Conservation (phyloP, 2,329 filamentous ascomycete genomes). For the Fusarium poae region DNA sequence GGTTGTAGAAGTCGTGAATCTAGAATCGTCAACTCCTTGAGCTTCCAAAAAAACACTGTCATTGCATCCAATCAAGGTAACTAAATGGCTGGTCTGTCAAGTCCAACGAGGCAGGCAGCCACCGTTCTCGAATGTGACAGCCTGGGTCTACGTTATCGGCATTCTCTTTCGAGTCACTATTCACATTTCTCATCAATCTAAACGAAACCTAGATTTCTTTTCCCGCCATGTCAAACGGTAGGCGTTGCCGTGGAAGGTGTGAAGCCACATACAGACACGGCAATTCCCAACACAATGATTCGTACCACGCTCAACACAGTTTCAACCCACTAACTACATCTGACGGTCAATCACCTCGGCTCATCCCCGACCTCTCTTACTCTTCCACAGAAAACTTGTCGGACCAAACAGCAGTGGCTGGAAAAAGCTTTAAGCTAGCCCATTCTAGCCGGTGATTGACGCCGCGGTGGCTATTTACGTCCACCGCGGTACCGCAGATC, state of each 20-base stretch:
- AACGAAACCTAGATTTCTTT: background rate
- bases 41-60: background rate
- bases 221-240: background rate
- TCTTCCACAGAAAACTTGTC: background rate
- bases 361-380: background rate
- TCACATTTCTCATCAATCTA: background rate
- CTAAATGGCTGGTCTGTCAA: background rate
- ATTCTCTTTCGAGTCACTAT: background rate
- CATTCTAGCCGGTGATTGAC: constrained; percentile 21
- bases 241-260: background rate
- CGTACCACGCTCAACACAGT: background rate
- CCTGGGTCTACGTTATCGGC: background rate
- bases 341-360: background rate
- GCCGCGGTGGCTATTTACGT: constrained; percentile 14
- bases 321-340: background rate
- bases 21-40: background rate
- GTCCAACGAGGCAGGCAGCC: background rate
- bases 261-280: background rate
- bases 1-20: background rate
- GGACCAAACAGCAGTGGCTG: background rate
- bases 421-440: background rate
- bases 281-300: background rate
- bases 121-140: background rate
- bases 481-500: background rate
- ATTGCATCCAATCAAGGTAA: background rate